Evolutionary conservation across 2,329 filamentous ascomycete genomes (phyloP), one percentile per base, ranked within the genome.

Genomic region (Cladosporium sp.): DNA sequence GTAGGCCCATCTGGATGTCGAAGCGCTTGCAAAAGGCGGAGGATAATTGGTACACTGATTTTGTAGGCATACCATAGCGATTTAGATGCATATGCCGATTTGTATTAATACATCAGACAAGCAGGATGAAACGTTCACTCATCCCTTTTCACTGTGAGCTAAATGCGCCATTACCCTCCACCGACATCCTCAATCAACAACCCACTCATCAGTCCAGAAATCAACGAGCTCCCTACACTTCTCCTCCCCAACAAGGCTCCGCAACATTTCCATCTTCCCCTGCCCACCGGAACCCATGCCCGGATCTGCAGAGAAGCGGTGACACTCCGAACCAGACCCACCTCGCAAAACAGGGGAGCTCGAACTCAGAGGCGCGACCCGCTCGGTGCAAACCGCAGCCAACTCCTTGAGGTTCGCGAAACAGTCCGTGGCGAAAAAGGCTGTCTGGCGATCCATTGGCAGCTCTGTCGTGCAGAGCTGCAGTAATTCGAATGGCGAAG

Each of bases 201-300:
- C 48, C 54, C 56, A 60, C 54, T 71, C 67, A 32, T 61, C 57
- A 22, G 47, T 54, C 70, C 71, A 73, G 53, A 72, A 73, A 11
- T 62, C 61, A n/a, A 66, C 44, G 38, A 73, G 58, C n/a, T 62
- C 60, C 19, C 24, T 47, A 13, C 55, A 65, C 32, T 61, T 56
- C 18, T 59, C 58, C 17, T 62, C 57, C 4, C 66, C 70, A 2
- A 72, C 54, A 38, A 70, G 64, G 20, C 64, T 62, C 17, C 54
- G 54, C 45, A 74, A 47, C 20, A 61, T 29, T 30, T 51, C 53
- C 49, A 60, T 32, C 17, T 40, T 56, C 12, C 38, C 47, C n/a
- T 62, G 34, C 45, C 58, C 15, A 49, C 48, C 45, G 56, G 22
- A 4, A 9, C 9, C 9, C 22, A 27, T 27, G 22, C 5, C 9